Percentiles rank a stretch among this genome's conserved stretches.
Conservation (phyloP, 2,329 filamentous ascomycete genomes). For the Didymella pinodella region DNA sequence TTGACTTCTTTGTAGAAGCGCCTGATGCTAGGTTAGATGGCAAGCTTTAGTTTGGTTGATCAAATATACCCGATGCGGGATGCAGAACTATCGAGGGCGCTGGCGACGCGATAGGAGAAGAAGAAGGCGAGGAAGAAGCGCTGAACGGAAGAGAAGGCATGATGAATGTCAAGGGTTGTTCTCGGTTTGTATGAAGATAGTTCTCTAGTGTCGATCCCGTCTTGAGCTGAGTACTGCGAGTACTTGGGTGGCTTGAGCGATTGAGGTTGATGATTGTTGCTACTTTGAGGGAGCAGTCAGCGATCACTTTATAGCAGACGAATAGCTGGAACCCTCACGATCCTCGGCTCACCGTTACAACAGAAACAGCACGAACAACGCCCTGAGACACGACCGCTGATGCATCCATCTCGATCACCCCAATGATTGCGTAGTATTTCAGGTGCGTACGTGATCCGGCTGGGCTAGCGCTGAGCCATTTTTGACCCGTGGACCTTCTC, state of each 20-base stretch:
- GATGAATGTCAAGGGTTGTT: conserved; percentile 37
- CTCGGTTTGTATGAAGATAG: conserved; percentile 40
- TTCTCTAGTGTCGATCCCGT: conserved; percentile 45
- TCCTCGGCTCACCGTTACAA: conserved; percentile 43
- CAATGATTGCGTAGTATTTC: conserved; percentile 35
- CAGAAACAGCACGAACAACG: conserved; percentile 40
- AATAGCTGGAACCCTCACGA: conserved; percentile 28
- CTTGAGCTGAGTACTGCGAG: conserved; percentile 27
- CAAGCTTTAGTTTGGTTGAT: conserved; percentile 48
- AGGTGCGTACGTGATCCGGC: conserved; percentile 32
- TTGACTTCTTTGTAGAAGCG: conserved; percentile 42
- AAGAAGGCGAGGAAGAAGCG: conserved; percentile 46
- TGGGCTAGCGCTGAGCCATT: conserved; percentile 45
- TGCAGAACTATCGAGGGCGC: conserved; percentile 51
- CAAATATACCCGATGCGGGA: conserved; percentile 52
- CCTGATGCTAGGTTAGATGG: conserved; percentile 48
- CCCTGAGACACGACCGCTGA: conserved; percentile 37
- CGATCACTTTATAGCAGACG: conserved; percentile 43
- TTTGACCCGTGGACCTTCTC: conserved; percentile 31
- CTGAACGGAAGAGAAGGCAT: conserved; percentile 51
- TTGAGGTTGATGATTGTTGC: conserved; percentile 36
- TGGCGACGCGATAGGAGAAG: conserved; percentile 43
- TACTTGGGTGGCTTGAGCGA: conserved; percentile 28
- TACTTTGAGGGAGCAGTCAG: conserved; percentile 38
- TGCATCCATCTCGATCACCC: conserved; percentile 46